Evolutionary conservation across 208 protist genomes (phyloP).

Genomic region (Trypanosoma cruzi): DNA sequence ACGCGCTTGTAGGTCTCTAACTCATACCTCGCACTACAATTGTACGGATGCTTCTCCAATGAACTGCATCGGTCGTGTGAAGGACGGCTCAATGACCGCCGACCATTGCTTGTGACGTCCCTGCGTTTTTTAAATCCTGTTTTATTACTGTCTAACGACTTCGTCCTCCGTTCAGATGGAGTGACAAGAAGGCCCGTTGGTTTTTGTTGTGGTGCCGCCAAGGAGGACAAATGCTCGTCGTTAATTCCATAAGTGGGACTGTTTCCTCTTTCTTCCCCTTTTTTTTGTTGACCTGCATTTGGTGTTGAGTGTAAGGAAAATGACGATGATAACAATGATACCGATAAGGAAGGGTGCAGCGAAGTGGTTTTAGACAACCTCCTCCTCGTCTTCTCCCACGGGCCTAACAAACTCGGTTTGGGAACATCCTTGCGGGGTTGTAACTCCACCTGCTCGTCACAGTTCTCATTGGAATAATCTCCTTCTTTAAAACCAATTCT

Average conservation of each 20-base stretch:
- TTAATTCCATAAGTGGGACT: background rate
- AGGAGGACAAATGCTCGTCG: background rate
- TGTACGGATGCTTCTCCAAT: conserved; percentile 26
- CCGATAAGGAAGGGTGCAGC: background rate
- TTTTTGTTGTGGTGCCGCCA: background rate
- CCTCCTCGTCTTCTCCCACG: background rate
- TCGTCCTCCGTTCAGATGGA: background rate
- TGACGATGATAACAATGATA: background rate
- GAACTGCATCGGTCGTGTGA: conserved; percentile 16
- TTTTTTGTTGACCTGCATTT: background rate
- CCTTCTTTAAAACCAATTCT: background rate
- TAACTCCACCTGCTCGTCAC: conserved; percentile 18
- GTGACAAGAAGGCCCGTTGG: conserved; percentile 14
- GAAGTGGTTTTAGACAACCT: background rate
- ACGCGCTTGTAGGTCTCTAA: conserved; percentile 54
- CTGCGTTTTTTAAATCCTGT: background rate
- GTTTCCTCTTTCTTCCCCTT: background rate
- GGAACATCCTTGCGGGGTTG: conserved; percentile 2
- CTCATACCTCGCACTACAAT: conserved; percentile 39
- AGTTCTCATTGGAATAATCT: background rate
- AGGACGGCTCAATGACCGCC: background rate
- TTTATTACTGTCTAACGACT: background rate
- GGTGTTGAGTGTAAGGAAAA: background rate
- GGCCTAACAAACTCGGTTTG: background rate
- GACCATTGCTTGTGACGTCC: background rate